Percentiles rank a stretch among this genome's conserved stretches.
phyloP scores from a whole-genome alignment of 2,329 filamentous ascomycete genomes.

The Aspergillus sp. region DNA sequence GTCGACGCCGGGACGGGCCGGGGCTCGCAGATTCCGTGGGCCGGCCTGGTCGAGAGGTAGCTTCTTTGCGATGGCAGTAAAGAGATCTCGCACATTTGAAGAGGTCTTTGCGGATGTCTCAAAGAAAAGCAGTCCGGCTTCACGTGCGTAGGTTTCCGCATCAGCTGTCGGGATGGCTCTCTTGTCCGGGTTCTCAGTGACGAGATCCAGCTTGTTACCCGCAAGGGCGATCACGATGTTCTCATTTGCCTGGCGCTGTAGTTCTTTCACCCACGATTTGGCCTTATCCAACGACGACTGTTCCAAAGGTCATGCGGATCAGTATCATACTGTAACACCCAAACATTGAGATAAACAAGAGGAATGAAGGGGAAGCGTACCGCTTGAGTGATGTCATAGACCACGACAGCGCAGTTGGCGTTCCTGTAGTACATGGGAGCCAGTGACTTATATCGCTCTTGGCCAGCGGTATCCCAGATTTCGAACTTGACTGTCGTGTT shows the following conservation, averaged over 20 bases:
- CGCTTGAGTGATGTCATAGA: conserved; percentile 98
- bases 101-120: conserved; percentile 97
- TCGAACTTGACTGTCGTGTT: conserved; percentile 99
- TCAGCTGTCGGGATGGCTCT: conserved; percentile 81
- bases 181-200: conserved; percentile 91
- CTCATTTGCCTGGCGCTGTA: conserved; percentile 97
- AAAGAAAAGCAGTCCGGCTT: conserved; percentile 93
- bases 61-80: conserved; percentile 97
- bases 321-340: conserved; percentile 4
- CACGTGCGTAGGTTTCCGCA: conserved; percentile 87
- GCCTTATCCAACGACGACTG: conserved; percentile 97
- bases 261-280: conserved; percentile 98
- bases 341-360: conserved; percentile 1
- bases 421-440: conserved; percentile 99
- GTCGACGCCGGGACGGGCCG: conserved; percentile 57
- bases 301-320: conserved; percentile 9
- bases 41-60: conserved; percentile 91
- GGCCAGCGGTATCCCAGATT: conserved; percentile 98
- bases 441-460: conserved; percentile 97
- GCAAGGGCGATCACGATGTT: conserved; percentile 98
- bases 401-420: conserved; percentile 97
- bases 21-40: conserved; percentile 70
- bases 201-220: conserved; percentile 95
- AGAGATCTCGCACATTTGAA: conserved; percentile 90
- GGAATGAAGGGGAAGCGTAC: conserved; percentile 49